phyloP scores from a whole-genome alignment of 2,329 filamentous ascomycete species.

The Fusarium globosum region DNA sequence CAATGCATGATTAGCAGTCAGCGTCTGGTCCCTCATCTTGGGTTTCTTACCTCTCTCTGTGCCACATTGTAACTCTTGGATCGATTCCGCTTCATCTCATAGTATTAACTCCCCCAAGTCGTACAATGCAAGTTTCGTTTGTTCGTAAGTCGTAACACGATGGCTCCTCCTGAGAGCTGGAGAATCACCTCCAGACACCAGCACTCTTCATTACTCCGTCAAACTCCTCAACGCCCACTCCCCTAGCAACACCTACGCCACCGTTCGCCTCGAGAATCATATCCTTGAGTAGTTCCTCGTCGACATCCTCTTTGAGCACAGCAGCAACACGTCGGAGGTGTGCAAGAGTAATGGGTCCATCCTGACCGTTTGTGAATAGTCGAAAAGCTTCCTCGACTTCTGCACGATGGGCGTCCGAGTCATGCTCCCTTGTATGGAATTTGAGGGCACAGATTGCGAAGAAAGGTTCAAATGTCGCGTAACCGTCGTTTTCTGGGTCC shows the following conservation, averaged over 20 bases:
- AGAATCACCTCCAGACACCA: constrained; percentile 78
- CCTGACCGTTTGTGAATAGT: constrained; percentile 74
- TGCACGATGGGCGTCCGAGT: constrained; percentile 63
- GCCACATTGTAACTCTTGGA: neutral
- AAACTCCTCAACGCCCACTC: constrained; percentile 84
- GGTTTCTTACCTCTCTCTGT: constrained; percentile 16
- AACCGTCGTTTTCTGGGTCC: constrained; percentile 84
- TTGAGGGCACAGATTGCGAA: constrained; percentile 90
- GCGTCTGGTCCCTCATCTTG: neutral
- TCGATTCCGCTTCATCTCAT: neutral
- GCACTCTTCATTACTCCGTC: constrained; percentile 86
- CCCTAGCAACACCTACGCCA: constrained; percentile 74
- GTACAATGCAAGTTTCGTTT: constrained; percentile 16
- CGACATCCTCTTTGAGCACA: constrained; percentile 84
- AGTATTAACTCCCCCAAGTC: constrained; percentile 13
- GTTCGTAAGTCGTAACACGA: constrained; percentile 31
- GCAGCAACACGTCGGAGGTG: constrained; percentile 83
- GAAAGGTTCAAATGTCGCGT: constrained; percentile 83
- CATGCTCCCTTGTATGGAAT: constrained; percentile 70
- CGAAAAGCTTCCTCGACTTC: constrained; percentile 86
- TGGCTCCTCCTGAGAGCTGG: neutral
- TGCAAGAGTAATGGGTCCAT: constrained; percentile 76
- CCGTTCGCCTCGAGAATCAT: constrained; percentile 97
- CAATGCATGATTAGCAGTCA: constrained; percentile 4
- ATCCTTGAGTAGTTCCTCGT: constrained; percentile 85